Base-by-base conservation (phyloP, 2,329 filamentous ascomycete species). In the Colletotrichum aenigma region DNA sequence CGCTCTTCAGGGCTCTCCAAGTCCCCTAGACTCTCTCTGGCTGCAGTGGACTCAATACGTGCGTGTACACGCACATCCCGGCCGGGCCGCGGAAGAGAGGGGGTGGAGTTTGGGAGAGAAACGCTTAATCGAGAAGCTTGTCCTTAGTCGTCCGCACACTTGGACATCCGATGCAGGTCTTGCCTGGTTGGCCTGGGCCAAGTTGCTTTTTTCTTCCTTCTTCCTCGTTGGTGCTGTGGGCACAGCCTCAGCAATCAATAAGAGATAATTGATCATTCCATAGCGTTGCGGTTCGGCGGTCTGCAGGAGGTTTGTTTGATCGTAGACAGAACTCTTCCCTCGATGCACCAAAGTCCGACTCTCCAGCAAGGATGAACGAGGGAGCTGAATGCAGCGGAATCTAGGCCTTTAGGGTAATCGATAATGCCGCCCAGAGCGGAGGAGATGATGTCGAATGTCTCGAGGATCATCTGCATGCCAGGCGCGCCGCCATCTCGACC, bases 171-270 rank as follows among this genome's bases (percentile, higher is more conserved):
- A 67, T 48, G 69, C 73, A 64, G 24, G 69, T 62, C 43, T 28
- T 13, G 73, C 73, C 38, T 68, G 73, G 69, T 56, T 62, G 55
- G 56, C 64, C 64, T 34, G 48, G 62, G 56, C n/a, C 34, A n/a
- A 6, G 15, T 68, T 73, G 26, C 62, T 62, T 72, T 64, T 68
- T 36, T 34, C 36, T 66, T 61, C n/a, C 16, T 26, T 67, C 32
- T 55, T 32, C 24, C 28, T 58, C 34, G 61, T 62, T 64, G 43
- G 62, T 36, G 73, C 15, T n/a, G 58, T 21, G 55, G 26, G 73
- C 73, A 75, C 73, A 67, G 73, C 73, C 73, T 73, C 73, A 34
- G 28, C 70, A 64, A 68, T 72, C 62, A 75, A 72, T 68, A 7
- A 30, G 66, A 15, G 43, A 56, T 43, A 6, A n/a, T 28, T 16